Percentiles rank a stretch among this genome's conserved stretches.
Conservation (phyloP, 179 eudicot species). For the Monotropa hypopitys region DNA sequence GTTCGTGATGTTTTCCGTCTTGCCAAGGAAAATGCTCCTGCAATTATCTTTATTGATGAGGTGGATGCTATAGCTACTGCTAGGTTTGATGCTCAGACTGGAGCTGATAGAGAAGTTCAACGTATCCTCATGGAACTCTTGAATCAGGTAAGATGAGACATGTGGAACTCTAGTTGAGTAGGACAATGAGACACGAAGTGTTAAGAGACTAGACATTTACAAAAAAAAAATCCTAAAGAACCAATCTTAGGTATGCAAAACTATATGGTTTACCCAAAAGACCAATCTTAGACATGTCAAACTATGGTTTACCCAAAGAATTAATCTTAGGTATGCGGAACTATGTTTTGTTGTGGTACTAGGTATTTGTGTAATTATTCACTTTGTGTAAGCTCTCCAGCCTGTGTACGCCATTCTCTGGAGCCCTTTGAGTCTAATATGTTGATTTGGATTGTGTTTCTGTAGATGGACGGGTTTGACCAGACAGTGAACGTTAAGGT, state of each 20-base stretch:
- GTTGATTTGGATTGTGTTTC: neutral
- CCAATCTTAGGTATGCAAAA: neutral
- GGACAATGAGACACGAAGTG: neutral
- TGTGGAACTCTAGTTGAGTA: neutral
- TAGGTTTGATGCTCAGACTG: constrained; percentile 95
- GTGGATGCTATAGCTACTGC: constrained; percentile 95
- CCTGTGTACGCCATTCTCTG: neutral
- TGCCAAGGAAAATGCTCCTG: constrained; percentile 94
- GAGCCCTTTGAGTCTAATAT: neutral
- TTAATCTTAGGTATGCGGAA: neutral
- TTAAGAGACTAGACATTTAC: neutral
- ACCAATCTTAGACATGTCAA: neutral
- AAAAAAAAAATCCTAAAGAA: neutral
- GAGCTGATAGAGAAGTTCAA: constrained; percentile 97
- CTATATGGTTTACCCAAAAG: neutral
- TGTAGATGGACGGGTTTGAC: constrained; percentile 90
- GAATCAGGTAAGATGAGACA: constrained; percentile 49
- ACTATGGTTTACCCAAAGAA: neutral
- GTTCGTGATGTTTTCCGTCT: constrained; percentile 97
- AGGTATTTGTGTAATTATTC: neutral
- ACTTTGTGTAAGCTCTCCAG: neutral
- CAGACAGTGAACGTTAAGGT: constrained; percentile 90
- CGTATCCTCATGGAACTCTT: constrained; percentile 85
- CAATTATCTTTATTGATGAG: constrained; percentile 87
- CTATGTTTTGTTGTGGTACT: neutral